These are phyloP conservation scores for Galium porrigens DNA, from an alignment of 305 asterid species.

Conservation along the genomic window DNA sequence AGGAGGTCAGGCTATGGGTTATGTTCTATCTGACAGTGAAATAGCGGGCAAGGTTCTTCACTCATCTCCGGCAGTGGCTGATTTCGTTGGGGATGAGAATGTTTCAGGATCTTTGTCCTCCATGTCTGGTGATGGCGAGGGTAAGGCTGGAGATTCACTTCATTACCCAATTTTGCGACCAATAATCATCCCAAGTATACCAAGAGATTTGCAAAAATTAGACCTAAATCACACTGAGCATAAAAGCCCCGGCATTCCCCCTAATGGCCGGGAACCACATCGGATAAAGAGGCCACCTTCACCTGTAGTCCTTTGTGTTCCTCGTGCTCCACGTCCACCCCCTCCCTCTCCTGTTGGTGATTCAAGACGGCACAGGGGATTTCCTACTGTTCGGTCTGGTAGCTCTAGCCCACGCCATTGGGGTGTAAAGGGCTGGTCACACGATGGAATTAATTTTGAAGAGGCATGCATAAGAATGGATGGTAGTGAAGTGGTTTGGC, in stretches of 20 bases:
- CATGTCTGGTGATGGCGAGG: slow-evolving; percentile 58
- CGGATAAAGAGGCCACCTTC: slow-evolving; percentile 94
- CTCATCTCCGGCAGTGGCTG: slow-evolving; percentile 53
- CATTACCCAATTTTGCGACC: slow-evolving; percentile 89
- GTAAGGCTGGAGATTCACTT: slow-evolving; percentile 62
- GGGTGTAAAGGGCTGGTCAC: slow-evolving; percentile 98
- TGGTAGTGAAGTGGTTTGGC: slow-evolving; percentile 92
- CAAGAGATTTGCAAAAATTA: slow-evolving; percentile 80
- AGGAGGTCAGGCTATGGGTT: slow-evolving; percentile 62
- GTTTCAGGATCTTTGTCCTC: slow-evolving; percentile 54
- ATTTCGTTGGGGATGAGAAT: slow-evolving; percentile 62
- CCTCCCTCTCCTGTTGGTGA: slow-evolving; percentile 91
- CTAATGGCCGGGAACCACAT: slow-evolving; percentile 62
- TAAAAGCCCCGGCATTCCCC: slow-evolving; percentile 90
- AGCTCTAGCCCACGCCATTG: slow-evolving; percentile 99
- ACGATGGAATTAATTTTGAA: slow-evolving; percentile 75
- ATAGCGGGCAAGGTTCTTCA: slow-evolving; percentile 69
- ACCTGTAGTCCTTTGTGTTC: slow-evolving; percentile 95
- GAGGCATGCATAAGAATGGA: slow-evolving; percentile 72
- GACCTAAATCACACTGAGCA: slow-evolving; percentile 69
- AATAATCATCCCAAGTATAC: slow-evolving; percentile 77
- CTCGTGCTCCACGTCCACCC: slow-evolving; percentile 92
- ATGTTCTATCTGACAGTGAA: slow-evolving; percentile 79
- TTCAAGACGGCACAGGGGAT: slow-evolving; percentile 81
- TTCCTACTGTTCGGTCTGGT: slow-evolving; percentile 92